These are phyloP conservation scores for Vitis hybrid DNA, from an alignment of 177 flowering plant species.

Conservation along the genomic window DNA sequence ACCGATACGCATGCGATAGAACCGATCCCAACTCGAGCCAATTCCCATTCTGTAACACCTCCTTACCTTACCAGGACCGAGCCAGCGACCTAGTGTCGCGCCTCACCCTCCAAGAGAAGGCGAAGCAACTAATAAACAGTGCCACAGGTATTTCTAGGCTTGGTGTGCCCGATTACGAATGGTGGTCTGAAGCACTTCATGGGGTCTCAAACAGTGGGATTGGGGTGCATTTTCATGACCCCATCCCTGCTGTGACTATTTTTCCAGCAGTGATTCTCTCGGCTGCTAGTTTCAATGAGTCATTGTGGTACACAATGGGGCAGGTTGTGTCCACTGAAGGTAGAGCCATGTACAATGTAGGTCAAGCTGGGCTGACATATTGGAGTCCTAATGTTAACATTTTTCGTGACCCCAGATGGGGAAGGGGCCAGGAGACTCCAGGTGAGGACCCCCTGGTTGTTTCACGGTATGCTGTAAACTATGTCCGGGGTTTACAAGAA, in stretches of 20 bases:
- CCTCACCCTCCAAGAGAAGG: constrained; percentile 59
- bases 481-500: constrained; percentile 75
- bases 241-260: constrained; percentile 72
- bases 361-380: constrained; percentile 68
- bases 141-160: constrained; percentile 52
- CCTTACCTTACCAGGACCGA: constrained; percentile 34
- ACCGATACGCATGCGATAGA: constrained; percentile 37
- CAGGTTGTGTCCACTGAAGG: constrained; percentile 77
- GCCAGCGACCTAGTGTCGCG: constrained; percentile 57
- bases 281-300: constrained; percentile 52
- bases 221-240: constrained; percentile 35
- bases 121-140: constrained; percentile 43
- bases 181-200: constrained; percentile 89
- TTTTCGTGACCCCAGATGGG: constrained; percentile 89
- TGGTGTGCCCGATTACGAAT: constrained; percentile 56
- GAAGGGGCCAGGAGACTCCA: constrained; percentile 81
- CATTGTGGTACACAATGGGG: constrained; percentile 59
- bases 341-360: constrained; percentile 84
- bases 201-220: constrained; percentile 62
- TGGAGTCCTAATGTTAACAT: constrained; percentile 91
- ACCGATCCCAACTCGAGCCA: constrained; percentile 13
- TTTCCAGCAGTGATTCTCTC: constrained; percentile 62
- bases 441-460: constrained; percentile 81
- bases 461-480: constrained; percentile 56
- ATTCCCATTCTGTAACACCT: constrained; percentile 47